Evolutionary conservation across 139 green algal genomes (phyloP).

Genomic region (Coccomyxa sp.): DNA sequence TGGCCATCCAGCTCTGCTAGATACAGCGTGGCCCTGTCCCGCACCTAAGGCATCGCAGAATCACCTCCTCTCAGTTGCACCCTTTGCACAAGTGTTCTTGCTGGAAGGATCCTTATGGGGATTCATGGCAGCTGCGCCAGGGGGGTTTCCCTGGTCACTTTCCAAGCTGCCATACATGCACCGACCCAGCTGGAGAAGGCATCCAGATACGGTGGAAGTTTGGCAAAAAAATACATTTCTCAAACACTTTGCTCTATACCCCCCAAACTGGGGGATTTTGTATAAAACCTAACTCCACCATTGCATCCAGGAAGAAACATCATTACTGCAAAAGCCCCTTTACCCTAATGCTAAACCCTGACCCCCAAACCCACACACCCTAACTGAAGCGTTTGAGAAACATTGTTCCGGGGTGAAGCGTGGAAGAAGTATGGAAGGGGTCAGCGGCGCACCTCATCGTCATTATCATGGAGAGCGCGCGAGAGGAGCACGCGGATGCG

Average conservation of each 20-base stretch:
- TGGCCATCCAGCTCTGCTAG: constrained; percentile 75
- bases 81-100: background rate
- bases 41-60: constrained; percentile 50
- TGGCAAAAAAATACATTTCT: too few relatives aligned
- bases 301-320: too few relatives aligned
- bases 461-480: constrained; percentile 91
- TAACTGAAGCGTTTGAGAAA: background rate
- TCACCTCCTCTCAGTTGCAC: constrained; percentile 4
- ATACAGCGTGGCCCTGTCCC: constrained; percentile 93
- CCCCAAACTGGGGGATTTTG: too few relatives aligned
- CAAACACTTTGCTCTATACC: too few relatives aligned
- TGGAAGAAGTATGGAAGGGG: background rate
- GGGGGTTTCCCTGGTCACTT: too few relatives aligned
- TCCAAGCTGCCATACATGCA: too few relatives aligned
- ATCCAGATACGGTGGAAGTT: too few relatives aligned
- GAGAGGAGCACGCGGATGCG: constrained; percentile 84
- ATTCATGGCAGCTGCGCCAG: too few relatives aligned
- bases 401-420: background rate
- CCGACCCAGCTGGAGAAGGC: too few relatives aligned
- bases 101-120: background rate
- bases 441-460: constrained; percentile 81
- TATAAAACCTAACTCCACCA: too few relatives aligned
- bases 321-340: too few relatives aligned
- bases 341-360: too few relatives aligned
- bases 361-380: background rate